Evolutionary conservation across 2,329 filamentous ascomycete genomes (phyloP), one percentile per base, ranked within the genome.

Genomic region (Xylaria sp.): DNA sequence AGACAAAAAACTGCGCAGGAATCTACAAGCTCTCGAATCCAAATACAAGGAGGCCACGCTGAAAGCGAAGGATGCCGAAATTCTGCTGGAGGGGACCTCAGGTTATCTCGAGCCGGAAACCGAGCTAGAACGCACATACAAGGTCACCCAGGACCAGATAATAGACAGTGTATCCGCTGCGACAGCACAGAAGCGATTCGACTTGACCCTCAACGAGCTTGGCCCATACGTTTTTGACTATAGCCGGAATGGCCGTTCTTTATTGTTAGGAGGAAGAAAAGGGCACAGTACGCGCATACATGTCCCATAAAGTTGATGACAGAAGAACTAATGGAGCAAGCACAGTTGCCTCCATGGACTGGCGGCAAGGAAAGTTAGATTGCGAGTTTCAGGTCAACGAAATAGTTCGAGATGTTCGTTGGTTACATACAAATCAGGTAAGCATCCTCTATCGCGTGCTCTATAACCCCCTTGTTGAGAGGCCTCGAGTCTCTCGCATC

Each of bases 61-160:
- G 44, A 91, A 92, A 80, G 94, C 96, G 18, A 97, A 97, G 82
- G 95, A 98, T 85, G 94, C 95, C 25, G 96, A 99, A 82, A 96
- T 99, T 66, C 83, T 99, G 75, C 88, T 97, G 64, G 95, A 98
- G 81, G 93, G 97, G 79, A 89, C 91, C 7, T 84, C 88, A 12
- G 96, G 96, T 7, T 97, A 97, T 76, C 84, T 99, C 65, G 93
- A 98, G 81, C 87, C 95, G 1, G 96, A 99, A 80, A 88, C 87
- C 32, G 94, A 94, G 79, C 86, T 99, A 70, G 96, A 99, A 81
- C 86, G 90, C 78, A 99, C 96, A 23, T 98, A 97, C 83, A 94
- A 93, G 81, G 92, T 98, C 58, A 90, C 92, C 70, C 96, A 99
- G 81, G 89, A 94, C 74, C 94, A 98, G 2, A 94, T 99, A 72